These are phyloP conservation scores for Arthonia radiata DNA, from an alignment of 495 filamentous ascomycete genomes.

Conservation along the genomic window DNA sequence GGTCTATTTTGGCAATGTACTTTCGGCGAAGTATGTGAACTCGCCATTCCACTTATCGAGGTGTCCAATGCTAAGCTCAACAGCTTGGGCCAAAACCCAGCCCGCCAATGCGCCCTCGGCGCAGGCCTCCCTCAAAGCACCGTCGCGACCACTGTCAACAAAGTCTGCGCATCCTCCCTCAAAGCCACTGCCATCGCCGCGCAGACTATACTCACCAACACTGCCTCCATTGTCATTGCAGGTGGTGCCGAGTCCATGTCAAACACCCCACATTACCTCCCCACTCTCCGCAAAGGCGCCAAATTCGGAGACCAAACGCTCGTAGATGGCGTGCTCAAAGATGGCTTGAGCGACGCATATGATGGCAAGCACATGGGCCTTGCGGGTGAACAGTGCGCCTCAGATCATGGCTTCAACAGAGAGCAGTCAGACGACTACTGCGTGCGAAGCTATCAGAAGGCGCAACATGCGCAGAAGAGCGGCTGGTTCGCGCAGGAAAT, in stretches of 20 bases:
- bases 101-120: slow-evolving; percentile 72
- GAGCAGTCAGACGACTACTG: slow-evolving; percentile 83
- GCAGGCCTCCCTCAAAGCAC: slow-evolving; percentile 58
- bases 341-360: slow-evolving; percentile 81
- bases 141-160: slow-evolving; percentile 87
- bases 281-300: slow-evolving; percentile 51
- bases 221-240: slow-evolving; percentile 68
- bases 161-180: slow-evolving; percentile 83
- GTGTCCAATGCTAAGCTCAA: neutral
- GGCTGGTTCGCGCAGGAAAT: slow-evolving; percentile 72
- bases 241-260: slow-evolving; percentile 96
- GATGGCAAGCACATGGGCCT: slow-evolving; percentile 84
- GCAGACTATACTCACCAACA: slow-evolving; percentile 90
- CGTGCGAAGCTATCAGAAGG: slow-evolving; percentile 74
- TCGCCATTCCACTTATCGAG: neutral
- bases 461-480: slow-evolving; percentile 54
- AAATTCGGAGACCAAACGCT: slow-evolving; percentile 77
- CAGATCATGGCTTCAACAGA: slow-evolving; percentile 55
- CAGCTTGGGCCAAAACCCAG: slow-evolving; percentile 90
- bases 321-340: slow-evolving; percentile 74
- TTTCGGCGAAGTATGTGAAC: slow-evolving; percentile 62
- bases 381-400: slow-evolving; percentile 71
- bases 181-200: slow-evolving; percentile 90
- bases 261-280: slow-evolving; percentile 90
- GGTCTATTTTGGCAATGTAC: slow-evolving; percentile 92